These are phyloP conservation scores for Erythrophleum fordii DNA, from an alignment of 306 rosid genomes.

Conservation along the genomic window DNA sequence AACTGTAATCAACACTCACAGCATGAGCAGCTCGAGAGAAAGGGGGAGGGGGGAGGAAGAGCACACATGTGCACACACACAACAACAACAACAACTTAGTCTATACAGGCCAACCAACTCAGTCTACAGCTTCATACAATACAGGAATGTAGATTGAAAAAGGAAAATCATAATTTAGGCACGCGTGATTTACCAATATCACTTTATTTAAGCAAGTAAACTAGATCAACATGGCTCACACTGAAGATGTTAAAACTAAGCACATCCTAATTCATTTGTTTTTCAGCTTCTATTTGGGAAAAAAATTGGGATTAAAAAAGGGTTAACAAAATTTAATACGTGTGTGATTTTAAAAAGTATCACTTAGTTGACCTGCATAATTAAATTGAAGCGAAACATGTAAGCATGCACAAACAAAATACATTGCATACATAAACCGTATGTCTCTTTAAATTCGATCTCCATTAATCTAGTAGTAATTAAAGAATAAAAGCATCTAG, in stretches of 20 bases:
- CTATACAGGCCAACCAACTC: background rate
- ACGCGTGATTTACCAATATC: background rate
- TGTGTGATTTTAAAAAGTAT: background rate
- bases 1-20: constrained; percentile 29
- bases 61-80: too few relatives aligned
- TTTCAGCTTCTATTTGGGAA: background rate
- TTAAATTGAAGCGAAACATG: background rate
- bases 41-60: too few relatives aligned
- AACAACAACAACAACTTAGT: constrained; percentile 7
- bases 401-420: background rate
- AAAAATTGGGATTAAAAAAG: too few relatives aligned
- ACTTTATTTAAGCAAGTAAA: background rate
- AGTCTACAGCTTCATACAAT: background rate
- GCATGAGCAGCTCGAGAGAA: constrained; percentile 8
- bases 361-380: background rate
- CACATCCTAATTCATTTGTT: background rate
- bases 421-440: background rate
- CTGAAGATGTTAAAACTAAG: background rate
- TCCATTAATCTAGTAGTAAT: background rate
- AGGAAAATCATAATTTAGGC: background rate
- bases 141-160: background rate
- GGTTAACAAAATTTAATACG: background rate
- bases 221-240: background rate
- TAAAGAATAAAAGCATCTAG: background rate
- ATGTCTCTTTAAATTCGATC: background rate